Conservation (phyloP, 2,329 filamentous ascomycete genomes). For the Penicillium decumbens region DNA sequence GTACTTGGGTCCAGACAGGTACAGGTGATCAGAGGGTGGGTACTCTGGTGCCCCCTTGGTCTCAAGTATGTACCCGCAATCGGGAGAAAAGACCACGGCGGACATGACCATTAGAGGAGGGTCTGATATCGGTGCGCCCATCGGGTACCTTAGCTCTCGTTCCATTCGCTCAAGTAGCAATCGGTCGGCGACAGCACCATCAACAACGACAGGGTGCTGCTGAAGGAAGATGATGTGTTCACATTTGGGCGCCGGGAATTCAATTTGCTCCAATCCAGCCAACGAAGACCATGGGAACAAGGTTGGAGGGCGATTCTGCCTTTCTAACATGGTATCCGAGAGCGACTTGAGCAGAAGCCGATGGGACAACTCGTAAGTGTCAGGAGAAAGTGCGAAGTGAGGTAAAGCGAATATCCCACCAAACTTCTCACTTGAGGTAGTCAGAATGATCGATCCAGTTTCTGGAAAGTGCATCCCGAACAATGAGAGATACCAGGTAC, state of each 20-base stretch:
- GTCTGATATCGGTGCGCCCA: slow-evolving; percentile 51
- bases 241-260: slow-evolving; percentile 66
- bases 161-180: slow-evolving; percentile 51
- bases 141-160: slow-evolving; percentile 56
- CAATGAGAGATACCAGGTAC: slow-evolving; percentile 72
- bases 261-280: slow-evolving; percentile 47
- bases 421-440: slow-evolving; percentile 90
- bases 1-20: slow-evolving; percentile 54
- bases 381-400: slow-evolving; percentile 64
- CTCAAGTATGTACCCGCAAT: slow-evolving; percentile 62
- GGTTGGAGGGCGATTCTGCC: slow-evolving; percentile 55
- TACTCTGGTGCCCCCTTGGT: slow-evolving; percentile 56
- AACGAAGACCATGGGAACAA: slow-evolving; percentile 72
- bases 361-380: slow-evolving; percentile 55
- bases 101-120: slow-evolving; percentile 55
- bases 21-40: slow-evolving; percentile 48
- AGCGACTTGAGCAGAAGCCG: slow-evolving; percentile 69
- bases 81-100: slow-evolving; percentile 59
- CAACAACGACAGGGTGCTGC: slow-evolving; percentile 42
- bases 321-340: slow-evolving; percentile 57
- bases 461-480: slow-evolving; percentile 81
- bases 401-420: slow-evolving; percentile 86
- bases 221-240: slow-evolving; percentile 87
- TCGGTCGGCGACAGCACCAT: slow-evolving; percentile 28
- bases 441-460: slow-evolving; percentile 74